Evolutionary conservation across 2,329 filamentous ascomycete species (phyloP).

Genomic region (Pseudogymnoascus sp.): DNA sequence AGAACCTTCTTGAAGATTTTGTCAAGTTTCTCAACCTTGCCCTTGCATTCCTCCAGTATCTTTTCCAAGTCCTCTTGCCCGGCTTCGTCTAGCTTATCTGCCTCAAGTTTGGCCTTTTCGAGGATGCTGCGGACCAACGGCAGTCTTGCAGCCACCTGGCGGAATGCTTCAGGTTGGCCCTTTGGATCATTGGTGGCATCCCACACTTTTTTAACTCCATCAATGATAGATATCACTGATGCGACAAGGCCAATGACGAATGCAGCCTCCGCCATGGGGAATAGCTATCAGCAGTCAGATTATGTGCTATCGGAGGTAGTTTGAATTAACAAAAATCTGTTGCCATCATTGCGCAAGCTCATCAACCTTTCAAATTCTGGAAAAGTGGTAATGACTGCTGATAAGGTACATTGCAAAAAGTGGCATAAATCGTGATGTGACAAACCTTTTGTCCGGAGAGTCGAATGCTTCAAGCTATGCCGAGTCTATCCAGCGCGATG

Average conservation of each 20-base stretch:
- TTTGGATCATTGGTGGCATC: constrained; percentile 20
- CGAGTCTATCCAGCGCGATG: not conserved
- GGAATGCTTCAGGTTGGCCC: constrained; percentile 21
- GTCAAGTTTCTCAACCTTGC: constrained; percentile 19
- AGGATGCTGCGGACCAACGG: constrained; percentile 18
- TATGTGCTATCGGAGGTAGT: not conserved
- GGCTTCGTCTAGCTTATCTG: constrained; percentile 12
- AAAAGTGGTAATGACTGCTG: not conserved
- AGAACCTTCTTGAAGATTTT: constrained; percentile 19
- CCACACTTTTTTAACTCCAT: constrained; percentile 18
- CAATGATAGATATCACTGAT: constrained; percentile 19
- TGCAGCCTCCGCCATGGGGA: constrained; percentile 18
- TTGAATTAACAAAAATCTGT: not conserved
- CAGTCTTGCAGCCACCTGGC: constrained; percentile 19
- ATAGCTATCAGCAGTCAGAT: constrained; percentile 6
- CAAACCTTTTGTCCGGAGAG: not conserved
- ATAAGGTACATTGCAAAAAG: not conserved
- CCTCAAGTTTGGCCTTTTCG: constrained; percentile 12
- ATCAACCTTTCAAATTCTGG: not conserved
- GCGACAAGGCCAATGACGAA: constrained; percentile 18
- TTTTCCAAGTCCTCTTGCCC: constrained; percentile 13
- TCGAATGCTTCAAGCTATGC: not conserved
- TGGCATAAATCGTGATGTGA: not conserved
- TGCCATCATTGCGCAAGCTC: not conserved
- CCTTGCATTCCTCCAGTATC: constrained; percentile 17